Base-by-base conservation (phyloP, 208 protist species). In the Porcisia deanei region DNA sequence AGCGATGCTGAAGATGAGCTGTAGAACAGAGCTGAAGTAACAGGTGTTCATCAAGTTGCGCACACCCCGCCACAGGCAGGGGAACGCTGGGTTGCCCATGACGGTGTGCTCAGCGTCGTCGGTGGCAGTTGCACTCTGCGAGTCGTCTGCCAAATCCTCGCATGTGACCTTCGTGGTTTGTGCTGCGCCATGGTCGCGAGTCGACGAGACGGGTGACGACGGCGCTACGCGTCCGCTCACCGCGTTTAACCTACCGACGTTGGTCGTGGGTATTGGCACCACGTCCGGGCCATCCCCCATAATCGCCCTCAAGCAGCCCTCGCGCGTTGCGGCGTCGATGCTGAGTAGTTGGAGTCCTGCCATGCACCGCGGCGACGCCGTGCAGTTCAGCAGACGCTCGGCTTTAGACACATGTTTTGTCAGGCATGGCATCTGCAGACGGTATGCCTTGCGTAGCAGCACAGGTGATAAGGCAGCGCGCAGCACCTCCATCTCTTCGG, bases 21-120 rank as follows among this genome's bases (percentile, higher is more conserved):
- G 93, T 69, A 98, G 37, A 12, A 96, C 81, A 10, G 85, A 74
- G 82, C 92, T 97, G 80, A 97, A 85, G 85, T 97, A 98, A 81
- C 95, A 98, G 39, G 91, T 98, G 81, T 96, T 97, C 58, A 86
- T 88, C 18, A 97, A 77, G 76, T 97, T 97, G 14, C 66, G 61
- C 64, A 97, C 76, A 22, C 94, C 94, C 39, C 93, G 84, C 83
- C 86, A 93, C 61, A 90, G 68, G 60, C 88, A 89, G 2, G 77
- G 80, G 39, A 81, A 80, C 3, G 64, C 25, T 1, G 58, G 68
- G 73, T 82, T 72, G 41, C 25, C 37, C 64, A 53, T 47, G 39
- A 82, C 78, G 8, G 73, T 75, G 43, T n/a, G n/a, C 25, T 66
- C 71, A 39, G 37, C 14, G 58, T 63, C 71, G 9, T 16, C 55